These are phyloP conservation scores for Dryas integrifolia DNA, from an alignment of 331 rosid genomes.

Conservation along the genomic window DNA sequence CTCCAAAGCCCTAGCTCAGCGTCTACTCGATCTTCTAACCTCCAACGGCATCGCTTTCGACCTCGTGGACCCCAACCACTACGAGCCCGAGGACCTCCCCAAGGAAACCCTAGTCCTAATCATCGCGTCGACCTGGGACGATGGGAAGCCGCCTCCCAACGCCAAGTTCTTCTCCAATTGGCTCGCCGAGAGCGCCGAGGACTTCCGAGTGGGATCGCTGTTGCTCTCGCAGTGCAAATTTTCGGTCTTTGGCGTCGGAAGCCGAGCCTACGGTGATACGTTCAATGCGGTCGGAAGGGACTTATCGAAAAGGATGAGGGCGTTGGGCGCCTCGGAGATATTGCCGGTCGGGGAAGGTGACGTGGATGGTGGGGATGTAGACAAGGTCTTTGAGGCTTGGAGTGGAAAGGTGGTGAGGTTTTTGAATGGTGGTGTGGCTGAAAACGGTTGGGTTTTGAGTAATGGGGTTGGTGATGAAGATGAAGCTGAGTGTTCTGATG, in stretches of 20 bases:
- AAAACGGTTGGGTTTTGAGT: constrained; percentile 34
- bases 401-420: constrained; percentile 46
- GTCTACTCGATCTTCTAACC: constrained; percentile 52
- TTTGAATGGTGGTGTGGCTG: constrained; percentile 48
- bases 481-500: constrained; percentile 32
- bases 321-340: constrained; percentile 69
- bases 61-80: constrained; percentile 50
- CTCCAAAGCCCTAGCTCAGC: constrained; percentile 69
- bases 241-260: constrained; percentile 82
- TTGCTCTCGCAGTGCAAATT: constrained; percentile 57
- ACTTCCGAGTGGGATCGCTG: constrained; percentile 80
- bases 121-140: constrained; percentile 89
- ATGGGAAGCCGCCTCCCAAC: constrained; percentile 62
- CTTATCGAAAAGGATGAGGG: constrained; percentile 51
- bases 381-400: constrained; percentile 64
- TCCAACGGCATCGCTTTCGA: constrained; percentile 54
- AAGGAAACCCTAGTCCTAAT: constrained; percentile 62
- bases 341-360: constrained; percentile 70
- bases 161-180: constrained; percentile 68
- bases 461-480: constrained; percentile 30
- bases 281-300: constrained; percentile 73
- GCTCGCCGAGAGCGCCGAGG: constrained; percentile 80
- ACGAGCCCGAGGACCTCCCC: constrained; percentile 87
- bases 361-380: constrained; percentile 60
- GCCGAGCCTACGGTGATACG: constrained; percentile 59